A percentile compares a stretch with the other conserved stretches of the same genome.
phyloP scores from a whole-genome alignment of 768 basidiomycete species.

The Kwoniella sp. region DNA sequence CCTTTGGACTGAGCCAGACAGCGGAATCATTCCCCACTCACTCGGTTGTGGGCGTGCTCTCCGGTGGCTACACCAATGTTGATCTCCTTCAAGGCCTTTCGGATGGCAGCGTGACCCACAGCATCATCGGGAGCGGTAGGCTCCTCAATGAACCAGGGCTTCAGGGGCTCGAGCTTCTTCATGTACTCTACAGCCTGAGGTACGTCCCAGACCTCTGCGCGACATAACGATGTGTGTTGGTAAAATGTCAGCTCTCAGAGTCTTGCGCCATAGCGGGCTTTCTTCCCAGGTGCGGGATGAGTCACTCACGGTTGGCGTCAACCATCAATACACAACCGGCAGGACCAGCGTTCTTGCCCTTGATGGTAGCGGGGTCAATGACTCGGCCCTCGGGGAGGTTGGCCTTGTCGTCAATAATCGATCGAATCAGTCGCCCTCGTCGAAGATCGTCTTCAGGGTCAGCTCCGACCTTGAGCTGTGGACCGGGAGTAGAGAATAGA shows the following conservation, averaged over 20 bases:
- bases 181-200: constrained; percentile 90
- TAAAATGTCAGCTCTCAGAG: no score
- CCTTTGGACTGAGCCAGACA: no score
- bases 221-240: neutral
- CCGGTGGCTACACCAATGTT: constrained; percentile 91
- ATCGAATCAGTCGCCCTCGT: constrained; percentile 83
- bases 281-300: neutral
- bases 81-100: constrained; percentile 73
- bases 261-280: constrained; percentile 9
- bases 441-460: constrained; percentile 78
- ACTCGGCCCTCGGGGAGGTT: constrained; percentile 68
- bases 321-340: constrained; percentile 95
- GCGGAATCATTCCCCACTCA: constrained; percentile 24
- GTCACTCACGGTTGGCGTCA: constrained; percentile 79
- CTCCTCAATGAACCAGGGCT: constrained; percentile 96
- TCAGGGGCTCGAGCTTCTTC: constrained; percentile 72
- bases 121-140: constrained; percentile 91
- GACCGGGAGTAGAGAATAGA: no score
- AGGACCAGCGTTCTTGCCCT: constrained; percentile 90
- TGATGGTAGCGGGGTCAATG: constrained; percentile 68
- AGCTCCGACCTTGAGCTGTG: constrained; percentile 89
- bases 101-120: constrained; percentile 63
- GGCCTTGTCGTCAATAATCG: constrained; percentile 90
- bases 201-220: constrained; percentile 66
- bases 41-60: constrained; percentile 85